Evolutionary conservation across 805 yeast species (phyloP).

Genomic region (Kodamaea leandrae): DNA sequence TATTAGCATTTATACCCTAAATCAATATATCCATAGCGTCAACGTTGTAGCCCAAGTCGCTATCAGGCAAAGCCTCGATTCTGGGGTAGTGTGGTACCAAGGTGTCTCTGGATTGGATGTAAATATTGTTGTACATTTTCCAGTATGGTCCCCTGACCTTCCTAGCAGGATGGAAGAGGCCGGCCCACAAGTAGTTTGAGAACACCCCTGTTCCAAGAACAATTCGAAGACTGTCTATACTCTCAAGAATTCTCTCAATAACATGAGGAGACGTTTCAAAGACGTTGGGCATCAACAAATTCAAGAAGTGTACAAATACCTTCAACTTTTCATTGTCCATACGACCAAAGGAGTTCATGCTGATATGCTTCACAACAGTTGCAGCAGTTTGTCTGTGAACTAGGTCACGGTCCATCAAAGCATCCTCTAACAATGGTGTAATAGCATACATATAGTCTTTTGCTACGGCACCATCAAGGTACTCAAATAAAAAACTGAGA

Average conservation of each 20-base stretch:
- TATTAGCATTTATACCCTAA: conserved; percentile 11
- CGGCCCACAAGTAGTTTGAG: conserved; percentile 78
- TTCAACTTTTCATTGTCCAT: conserved; percentile 62
- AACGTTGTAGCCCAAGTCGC: conserved; percentile 27
- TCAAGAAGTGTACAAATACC: conserved; percentile 77
- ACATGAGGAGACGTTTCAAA: conserved; percentile 97
- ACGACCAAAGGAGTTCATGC: conserved; percentile 71
- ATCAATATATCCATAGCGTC: conserved; percentile 51
- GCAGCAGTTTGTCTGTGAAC: conserved; percentile 97
- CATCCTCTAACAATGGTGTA: conserved; percentile 80
- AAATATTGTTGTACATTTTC: conserved; percentile 75
- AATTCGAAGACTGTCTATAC: conserved; percentile 67
- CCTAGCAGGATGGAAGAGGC: conserved; percentile 90
- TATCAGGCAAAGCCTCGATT: conserved; percentile 33
- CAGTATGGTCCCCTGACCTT: conserved; percentile 84
- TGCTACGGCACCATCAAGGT: conserved; percentile 71
- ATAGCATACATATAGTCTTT: conserved; percentile 79
- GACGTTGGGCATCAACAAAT: conserved; percentile 81
- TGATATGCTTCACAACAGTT: conserved; percentile 76
- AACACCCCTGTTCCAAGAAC: conserved; percentile 76
- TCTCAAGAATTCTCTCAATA: conserved; percentile 74
- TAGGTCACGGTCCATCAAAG: conserved; percentile 82
- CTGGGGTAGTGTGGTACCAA: conserved; percentile 81
- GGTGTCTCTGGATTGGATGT: conserved; percentile 69
- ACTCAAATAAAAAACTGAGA: conserved; percentile 86